Evolutionary conservation across 345 rosid species (phyloP), one percentile per base, ranked within the genome.

Genomic region (Raphanus sativus): DNA sequence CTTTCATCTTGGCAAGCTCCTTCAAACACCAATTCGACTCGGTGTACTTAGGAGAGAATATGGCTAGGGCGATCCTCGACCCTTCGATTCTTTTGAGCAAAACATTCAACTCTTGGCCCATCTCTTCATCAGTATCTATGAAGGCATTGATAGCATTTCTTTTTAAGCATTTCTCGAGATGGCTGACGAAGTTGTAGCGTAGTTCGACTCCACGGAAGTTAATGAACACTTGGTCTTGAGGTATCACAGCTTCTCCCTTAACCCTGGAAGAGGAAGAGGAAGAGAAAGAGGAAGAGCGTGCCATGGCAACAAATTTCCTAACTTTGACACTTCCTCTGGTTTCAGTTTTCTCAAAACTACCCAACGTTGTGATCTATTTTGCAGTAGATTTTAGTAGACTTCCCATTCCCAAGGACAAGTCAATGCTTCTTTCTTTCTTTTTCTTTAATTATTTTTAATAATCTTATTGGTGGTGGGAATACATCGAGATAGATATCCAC

Each of bases 191-290:
- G 25, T 45, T 63, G 28, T 69, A 11, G 3, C 83, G 73, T 0
- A 50, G 28, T 52, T 80, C 80, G 0, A 15, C 62, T 30, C 83
- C 78, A 5, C 80, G 73, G 56, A 80, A 80, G 16, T 76, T 80
- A 0, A 80, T 38, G 62, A 80, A 80, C 26, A 80, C 83, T 56
- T 75, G 76, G 0, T 50, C 67, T 50, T 73, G 69, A 1, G 59
- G 11, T 60, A 15, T 21, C 2, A 33, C 5, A 34, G 0, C 33
- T 0, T 67, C 42, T 50, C 28, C 10, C 15, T 29, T 67, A 4
- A 67, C 6, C 40, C 5, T 15, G 42, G 21, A 21, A 21, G 73
- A 69, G 4, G 48, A 40, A 40, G 42, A 36, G 42, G 42, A 36
- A 36, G 42, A 36, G 42, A 36, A 9, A 33, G 36, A 33, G 36